These are phyloP conservation scores for Paramecium biaurelia DNA, from an alignment of 73 alveolate genomes.

Conservation along the genomic window DNA sequence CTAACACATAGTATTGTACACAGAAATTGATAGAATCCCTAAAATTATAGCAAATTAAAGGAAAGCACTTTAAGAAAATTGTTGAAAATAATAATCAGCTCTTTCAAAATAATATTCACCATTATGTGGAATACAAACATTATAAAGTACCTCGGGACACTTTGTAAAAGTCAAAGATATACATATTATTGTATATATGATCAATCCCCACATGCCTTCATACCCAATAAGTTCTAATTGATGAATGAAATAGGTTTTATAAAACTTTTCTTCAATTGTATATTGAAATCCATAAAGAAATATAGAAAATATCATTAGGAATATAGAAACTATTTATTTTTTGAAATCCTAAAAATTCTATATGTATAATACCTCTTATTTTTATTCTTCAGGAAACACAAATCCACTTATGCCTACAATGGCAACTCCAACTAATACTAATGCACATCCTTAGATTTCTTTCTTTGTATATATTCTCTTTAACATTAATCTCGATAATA, in stretches of 20 bases:
- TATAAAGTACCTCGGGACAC: not conserved
- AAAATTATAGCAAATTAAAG: not conserved
- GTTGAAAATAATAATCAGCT: constrained; percentile 28
- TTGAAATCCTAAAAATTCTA: not conserved
- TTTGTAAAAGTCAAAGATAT: not conserved
- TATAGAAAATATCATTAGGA: constrained; percentile 4
- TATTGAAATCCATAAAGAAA: constrained; percentile 12
- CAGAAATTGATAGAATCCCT: not conserved
- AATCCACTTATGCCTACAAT: constrained; percentile 54
- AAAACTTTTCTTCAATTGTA: constrained; percentile 44
- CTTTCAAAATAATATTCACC: constrained; percentile 10
- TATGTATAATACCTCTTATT: not conserved
- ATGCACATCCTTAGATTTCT: constrained; percentile 6
- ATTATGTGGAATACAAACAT: not conserved
- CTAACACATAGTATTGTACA: not conserved
- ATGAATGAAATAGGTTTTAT: constrained; percentile 40
- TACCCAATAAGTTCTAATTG: constrained; percentile 54
- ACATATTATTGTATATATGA: constrained; percentile 8
- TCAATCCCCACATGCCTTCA: constrained; percentile 63
- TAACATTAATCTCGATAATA: constrained; percentile 24
- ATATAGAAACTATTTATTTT: not conserved
- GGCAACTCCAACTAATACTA: constrained; percentile 31
- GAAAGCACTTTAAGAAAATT: not conserved
- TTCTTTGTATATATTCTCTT: not conserved
- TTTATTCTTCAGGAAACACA: constrained; percentile 28